Evolutionary conservation across 2,329 filamentous ascomycete species (phyloP).

Genomic region (Fusarium sp.): DNA sequence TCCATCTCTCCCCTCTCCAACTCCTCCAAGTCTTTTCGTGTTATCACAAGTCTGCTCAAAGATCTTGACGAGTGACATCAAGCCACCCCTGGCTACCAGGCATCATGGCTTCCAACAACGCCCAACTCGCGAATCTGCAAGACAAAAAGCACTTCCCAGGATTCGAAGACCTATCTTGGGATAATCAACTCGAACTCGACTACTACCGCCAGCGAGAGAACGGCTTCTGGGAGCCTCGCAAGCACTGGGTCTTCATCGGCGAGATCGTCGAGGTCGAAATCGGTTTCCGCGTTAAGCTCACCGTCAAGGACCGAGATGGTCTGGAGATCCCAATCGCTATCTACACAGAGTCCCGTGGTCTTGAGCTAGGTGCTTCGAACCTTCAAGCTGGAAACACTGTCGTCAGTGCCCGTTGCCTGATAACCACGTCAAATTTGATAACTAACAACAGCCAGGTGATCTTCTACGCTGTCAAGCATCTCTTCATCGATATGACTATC

Average conservation of each 20-base stretch:
- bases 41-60: too few relatives aligned
- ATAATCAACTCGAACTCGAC: not conserved
- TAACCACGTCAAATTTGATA: not conserved
- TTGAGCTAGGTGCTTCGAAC: not conserved
- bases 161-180: not conserved
- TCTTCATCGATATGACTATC: not conserved
- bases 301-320: constrained; percentile 12
- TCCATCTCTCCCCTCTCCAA: too few relatives aligned
- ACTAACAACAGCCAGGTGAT: not conserved
- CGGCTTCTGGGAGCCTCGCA: not conserved
- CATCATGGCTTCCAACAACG: not conserved
- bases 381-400: constrained; percentile 3
- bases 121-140: not conserved
- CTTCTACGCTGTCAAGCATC: constrained; percentile 9
- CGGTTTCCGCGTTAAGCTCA: not conserved
- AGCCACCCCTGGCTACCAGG: accelerated
- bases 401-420: not conserved
- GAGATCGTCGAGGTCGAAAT: constrained; percentile 7
- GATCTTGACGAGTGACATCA: too few relatives aligned
- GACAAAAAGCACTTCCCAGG: not conserved
- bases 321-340: not conserved
- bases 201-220: not conserved
- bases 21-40: accelerated
- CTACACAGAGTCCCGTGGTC: not conserved
- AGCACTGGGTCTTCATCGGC: constrained; percentile 26